phyloP scores from a whole-genome alignment of 169 alveolate species.

The Plasmodium adleri region DNA sequence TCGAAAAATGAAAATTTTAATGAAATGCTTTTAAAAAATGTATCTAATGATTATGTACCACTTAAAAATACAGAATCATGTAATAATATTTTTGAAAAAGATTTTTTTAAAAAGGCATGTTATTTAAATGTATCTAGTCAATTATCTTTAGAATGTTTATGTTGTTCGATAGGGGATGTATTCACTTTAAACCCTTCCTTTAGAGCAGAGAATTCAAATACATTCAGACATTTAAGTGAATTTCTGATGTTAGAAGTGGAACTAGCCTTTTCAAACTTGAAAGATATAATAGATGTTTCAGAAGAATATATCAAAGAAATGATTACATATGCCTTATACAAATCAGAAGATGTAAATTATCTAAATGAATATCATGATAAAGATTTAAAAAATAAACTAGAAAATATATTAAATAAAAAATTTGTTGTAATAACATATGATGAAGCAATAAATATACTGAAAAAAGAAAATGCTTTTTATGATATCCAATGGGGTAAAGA shows the following conservation, averaged over 20 bases:
- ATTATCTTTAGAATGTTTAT: slow-evolving; percentile 94
- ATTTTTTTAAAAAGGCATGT: slow-evolving; percentile 86
- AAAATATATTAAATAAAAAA: slow-evolving; percentile 13
- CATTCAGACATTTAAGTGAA: slow-evolving; percentile 97
- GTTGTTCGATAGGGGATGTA: slow-evolving; percentile 96
- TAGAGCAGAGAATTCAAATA: slow-evolving; percentile 99
- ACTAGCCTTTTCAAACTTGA: slow-evolving; percentile 90
- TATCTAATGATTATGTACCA: slow-evolving; percentile 89
- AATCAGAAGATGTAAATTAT: slow-evolving; percentile 75
- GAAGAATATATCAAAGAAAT: slow-evolving; percentile 75
- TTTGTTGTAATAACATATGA: slow-evolving; percentile 75
- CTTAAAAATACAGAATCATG: no score
- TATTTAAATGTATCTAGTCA: slow-evolving; percentile 98
- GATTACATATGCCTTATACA: slow-evolving; percentile 66
- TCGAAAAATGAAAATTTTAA: background rate
- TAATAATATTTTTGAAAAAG: slow-evolving; percentile 34
- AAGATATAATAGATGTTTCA: slow-evolving; percentile 75
- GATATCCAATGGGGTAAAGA: slow-evolving; percentile 88
- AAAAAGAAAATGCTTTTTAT: slow-evolving; percentile 81
- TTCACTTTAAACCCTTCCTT: slow-evolving; percentile 99
- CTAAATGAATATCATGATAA: slow-evolving; percentile 60
- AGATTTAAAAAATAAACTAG: slow-evolving; percentile 33
- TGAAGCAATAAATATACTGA: slow-evolving; percentile 79
- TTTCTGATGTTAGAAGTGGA: slow-evolving; percentile 99
- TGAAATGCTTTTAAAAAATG: slow-evolving; percentile 95